Percentiles rank a stretch among this genome's conserved stretches.
Conservation (phyloP, 306 rosid species). For the Trifolium fragiferum region DNA sequence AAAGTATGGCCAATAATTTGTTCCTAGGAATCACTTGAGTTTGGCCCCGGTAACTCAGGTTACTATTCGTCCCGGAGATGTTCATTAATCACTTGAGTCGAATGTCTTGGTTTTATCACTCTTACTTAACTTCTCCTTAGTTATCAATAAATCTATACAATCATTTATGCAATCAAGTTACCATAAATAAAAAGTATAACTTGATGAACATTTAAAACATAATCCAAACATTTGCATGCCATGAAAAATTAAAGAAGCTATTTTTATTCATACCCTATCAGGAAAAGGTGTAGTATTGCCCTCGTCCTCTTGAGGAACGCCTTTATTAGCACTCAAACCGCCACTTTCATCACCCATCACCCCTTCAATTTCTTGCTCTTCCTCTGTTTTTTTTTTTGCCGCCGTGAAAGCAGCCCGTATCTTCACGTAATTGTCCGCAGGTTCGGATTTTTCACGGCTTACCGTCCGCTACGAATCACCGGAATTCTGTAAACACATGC, state of each 20-base stretch:
- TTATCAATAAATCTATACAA: too few species aligned
- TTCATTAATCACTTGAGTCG: too few species aligned
- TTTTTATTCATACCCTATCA: conserved; percentile 60
- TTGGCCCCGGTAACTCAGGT: too few species aligned
- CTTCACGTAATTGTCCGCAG: conserved; percentile 60
- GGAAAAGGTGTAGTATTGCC: conserved; percentile 88
- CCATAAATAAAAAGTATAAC: not conserved
- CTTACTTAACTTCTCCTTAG: not conserved
- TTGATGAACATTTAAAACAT: not conserved
- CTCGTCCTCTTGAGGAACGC: conserved; percentile 77
- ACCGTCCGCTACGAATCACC: conserved; percentile 86
- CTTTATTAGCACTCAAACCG: conserved; percentile 88
- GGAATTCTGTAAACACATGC: conserved; percentile 91
- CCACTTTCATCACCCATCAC: conserved; percentile 89
- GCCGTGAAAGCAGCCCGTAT: conserved; percentile 85
- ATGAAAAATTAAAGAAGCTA: not conserved
- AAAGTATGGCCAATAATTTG: too few species aligned
- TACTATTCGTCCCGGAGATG: too few species aligned
- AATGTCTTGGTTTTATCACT: too few species aligned
- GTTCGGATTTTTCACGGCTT: conserved; percentile 51
- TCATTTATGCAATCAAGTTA: not conserved
- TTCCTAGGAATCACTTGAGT: too few species aligned
- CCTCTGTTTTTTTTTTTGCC: conserved; percentile 46
- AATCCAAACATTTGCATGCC: not conserved
- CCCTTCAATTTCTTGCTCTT: conserved; percentile 40